phyloP scores from a whole-genome alignment of 345 rosid species.

The Pugionium dolabratum region DNA sequence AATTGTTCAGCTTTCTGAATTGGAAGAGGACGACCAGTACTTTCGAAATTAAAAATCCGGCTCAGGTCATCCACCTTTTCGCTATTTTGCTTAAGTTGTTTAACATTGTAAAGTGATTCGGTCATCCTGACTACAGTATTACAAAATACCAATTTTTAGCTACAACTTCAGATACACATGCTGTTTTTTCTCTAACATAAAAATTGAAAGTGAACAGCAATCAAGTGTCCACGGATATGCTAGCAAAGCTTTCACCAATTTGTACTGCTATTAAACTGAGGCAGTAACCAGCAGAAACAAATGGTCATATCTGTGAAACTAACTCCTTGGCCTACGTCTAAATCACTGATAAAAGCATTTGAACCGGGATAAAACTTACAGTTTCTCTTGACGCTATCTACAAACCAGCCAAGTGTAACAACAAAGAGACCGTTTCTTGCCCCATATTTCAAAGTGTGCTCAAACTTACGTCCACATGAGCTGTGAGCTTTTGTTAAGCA shows the following conservation, averaged over 20 bases:
- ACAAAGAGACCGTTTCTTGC: slow-evolving; percentile 71
- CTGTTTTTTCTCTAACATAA: neutral
- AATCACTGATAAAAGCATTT: neutral
- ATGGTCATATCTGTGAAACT: neutral
- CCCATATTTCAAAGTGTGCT: slow-evolving; percentile 90
- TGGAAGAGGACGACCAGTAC: slow-evolving; percentile 61
- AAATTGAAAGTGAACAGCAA: neutral
- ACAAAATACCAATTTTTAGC: slow-evolving; percentile 17
- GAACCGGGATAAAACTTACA: slow-evolving; percentile 42
- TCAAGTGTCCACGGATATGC: neutral
- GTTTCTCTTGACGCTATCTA: slow-evolving; percentile 85
- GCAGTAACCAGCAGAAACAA: neutral
- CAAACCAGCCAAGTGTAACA: slow-evolving; percentile 93
- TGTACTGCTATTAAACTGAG: neutral
- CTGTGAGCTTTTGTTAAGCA: slow-evolving; percentile 70
- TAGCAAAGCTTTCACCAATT: neutral
- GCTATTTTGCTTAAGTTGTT: slow-evolving; percentile 51
- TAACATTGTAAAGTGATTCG: slow-evolving; percentile 76
- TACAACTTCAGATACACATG: slow-evolving; percentile 2
- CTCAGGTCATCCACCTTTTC: slow-evolving; percentile 51
- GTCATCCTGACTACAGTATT: slow-evolving; percentile 71
- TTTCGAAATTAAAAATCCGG: slow-evolving; percentile 47
- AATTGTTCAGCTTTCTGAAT: slow-evolving; percentile 53
- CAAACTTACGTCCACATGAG: slow-evolving; percentile 82
- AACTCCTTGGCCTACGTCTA: neutral